These are phyloP conservation scores for Epichloe gansuensis DNA, from an alignment of 2,329 filamentous ascomycete genomes.

Conservation along the genomic window DNA sequence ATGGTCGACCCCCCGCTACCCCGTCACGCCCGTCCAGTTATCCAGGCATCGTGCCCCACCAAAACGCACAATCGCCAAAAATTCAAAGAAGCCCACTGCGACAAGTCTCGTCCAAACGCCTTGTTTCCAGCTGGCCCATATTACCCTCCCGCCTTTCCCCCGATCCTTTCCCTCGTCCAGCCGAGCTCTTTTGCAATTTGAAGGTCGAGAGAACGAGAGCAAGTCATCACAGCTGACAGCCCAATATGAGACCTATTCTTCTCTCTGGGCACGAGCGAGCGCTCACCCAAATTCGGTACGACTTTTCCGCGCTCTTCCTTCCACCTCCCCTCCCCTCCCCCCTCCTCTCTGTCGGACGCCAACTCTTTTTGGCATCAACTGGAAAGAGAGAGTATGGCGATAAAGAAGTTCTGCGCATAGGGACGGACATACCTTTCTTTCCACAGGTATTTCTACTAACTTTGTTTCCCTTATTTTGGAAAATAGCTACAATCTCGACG, in stretches of 20 bases:
- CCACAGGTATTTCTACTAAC: not conserved
- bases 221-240: conserved; percentile 12
- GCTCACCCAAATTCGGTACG: conserved; percentile 83
- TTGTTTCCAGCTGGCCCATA: conserved; percentile 9
- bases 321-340: not conserved
- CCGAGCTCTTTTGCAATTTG: not conserved
- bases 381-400: not conserved
- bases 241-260: conserved; percentile 90
- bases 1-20: conserved; percentile 4
- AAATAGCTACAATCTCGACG: conserved; percentile 74
- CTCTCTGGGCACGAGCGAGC: conserved; percentile 94
- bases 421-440: not conserved
- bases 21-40: not conserved
- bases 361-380: not conserved
- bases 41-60: conserved; percentile 23
- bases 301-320: conserved; percentile 7
- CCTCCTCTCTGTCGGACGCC: not conserved
- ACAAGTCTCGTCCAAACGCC: conserved; percentile 15
- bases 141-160: conserved; percentile 14
- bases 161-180: conserved; percentile 8
- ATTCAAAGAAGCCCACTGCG: conserved; percentile 22
- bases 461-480: not conserved
- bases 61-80: conserved; percentile 35
- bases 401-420: not conserved
- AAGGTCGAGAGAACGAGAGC: conserved; percentile 2